Evolutionary conservation across 148 eudicot species (phyloP).

Genomic region (Chenopodium quinoa): DNA sequence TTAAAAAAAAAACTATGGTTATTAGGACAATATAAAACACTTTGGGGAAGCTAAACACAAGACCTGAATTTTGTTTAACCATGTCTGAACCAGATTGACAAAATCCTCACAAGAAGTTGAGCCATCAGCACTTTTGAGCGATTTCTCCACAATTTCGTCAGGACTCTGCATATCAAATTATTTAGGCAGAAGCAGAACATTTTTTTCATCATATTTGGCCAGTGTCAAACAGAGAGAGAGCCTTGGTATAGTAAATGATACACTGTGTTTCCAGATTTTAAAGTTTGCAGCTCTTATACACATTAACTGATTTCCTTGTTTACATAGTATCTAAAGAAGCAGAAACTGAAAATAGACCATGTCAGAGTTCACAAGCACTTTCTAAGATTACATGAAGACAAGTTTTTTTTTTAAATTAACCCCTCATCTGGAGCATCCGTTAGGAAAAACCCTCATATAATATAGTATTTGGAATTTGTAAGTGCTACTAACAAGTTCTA

Average conservation of each 20-base stretch:
- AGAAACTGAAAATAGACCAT: background rate
- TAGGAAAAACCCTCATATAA: background rate
- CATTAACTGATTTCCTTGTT: background rate
- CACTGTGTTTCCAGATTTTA: background rate
- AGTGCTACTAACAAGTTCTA: background rate
- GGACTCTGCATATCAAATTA: constrained; percentile 62
- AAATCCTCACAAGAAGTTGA: constrained; percentile 77
- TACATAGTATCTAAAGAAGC: background rate
- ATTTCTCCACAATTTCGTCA: constrained; percentile 85
- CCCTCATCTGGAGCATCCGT: background rate
- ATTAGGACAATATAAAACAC: background rate
- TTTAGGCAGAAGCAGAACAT: background rate
- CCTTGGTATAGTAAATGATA: background rate
- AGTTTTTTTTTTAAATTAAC: background rate
- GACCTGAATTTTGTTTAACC: constrained; percentile 92
- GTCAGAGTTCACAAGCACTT: background rate
- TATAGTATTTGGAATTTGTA: background rate
- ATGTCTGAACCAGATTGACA: constrained; percentile 67
- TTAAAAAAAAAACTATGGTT: background rate
- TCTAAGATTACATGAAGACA: background rate
- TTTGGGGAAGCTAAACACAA: background rate
- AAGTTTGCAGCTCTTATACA: background rate
- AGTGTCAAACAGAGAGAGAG: background rate
- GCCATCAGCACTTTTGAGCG: constrained; percentile 72
- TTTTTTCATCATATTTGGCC: background rate